Conservation (phyloP, 805 yeast species). For the Hemisphaericaspora nanyangensis region DNA sequence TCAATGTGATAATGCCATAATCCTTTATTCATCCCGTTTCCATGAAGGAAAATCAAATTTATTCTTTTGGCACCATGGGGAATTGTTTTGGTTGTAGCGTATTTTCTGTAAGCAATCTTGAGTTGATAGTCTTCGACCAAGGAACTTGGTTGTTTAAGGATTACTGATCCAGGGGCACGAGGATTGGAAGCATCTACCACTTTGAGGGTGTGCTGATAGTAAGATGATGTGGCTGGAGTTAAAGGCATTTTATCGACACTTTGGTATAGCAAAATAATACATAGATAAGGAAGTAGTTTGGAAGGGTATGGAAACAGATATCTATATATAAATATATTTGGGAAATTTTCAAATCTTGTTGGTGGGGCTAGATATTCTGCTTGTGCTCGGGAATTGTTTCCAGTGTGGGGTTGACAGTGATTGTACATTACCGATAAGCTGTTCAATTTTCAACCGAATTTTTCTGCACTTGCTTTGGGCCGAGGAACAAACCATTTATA, state of each 20-base stretch:
- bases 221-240: conserved; percentile 8
- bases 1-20: conserved; percentile 58
- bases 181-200: conserved; percentile 30
- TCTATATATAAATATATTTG: too few relatives aligned
- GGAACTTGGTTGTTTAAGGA: conserved; percentile 22
- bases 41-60: conserved; percentile 57
- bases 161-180: conserved; percentile 31
- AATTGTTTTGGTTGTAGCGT: conserved; percentile 17
- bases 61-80: conserved; percentile 15
- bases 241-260: conserved; percentile 4
- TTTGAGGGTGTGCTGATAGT: conserved; percentile 10
- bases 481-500: too few relatives aligned
- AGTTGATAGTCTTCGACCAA: conserved; percentile 38
- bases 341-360: too few relatives aligned
- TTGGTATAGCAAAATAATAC: too few relatives aligned
- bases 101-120: conserved; percentile 47
- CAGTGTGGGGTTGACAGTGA: too few relatives aligned
- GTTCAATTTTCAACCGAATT: too few relatives aligned
- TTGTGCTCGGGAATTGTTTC: too few relatives aligned
- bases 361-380: too few relatives aligned
- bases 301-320: too few relatives aligned
- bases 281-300: too few relatives aligned
- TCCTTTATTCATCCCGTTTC: conserved; percentile 62
- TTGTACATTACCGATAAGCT: too few relatives aligned
- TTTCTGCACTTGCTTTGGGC: too few relatives aligned